These are phyloP conservation scores for Suillus hirtellus DNA, from an alignment of 768 basidiomycete species.

Conservation along the genomic window DNA sequence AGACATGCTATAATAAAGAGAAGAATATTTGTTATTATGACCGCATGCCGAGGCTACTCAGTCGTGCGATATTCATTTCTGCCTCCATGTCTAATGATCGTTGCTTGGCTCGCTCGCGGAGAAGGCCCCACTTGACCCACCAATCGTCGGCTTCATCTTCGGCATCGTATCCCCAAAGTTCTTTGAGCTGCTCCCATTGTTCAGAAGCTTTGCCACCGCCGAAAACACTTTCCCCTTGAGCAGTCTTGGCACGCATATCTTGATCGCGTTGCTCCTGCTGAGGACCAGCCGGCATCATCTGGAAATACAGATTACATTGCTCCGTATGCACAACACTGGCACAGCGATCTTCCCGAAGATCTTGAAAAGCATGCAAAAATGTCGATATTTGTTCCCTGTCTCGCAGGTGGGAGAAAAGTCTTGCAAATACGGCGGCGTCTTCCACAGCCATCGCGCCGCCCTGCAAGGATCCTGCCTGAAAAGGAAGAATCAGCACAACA, in stretches of 20 bases:
- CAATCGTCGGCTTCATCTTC: conserved; percentile 61
- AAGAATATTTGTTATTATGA: background rate
- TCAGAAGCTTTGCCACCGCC: conserved; percentile 21
- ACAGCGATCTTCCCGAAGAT: conserved; percentile 55
- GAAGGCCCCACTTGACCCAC: conserved; percentile 60
- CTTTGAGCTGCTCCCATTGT: conserved; percentile 55
- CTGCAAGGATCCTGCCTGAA: conserved; percentile 56
- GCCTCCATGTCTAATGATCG: conserved; percentile 22
- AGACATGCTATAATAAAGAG: background rate
- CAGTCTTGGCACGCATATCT: conserved; percentile 38
- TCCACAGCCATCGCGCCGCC: conserved; percentile 55
- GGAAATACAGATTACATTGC: conserved; percentile 43
- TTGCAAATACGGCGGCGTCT: conserved; percentile 61
- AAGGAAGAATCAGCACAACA: background rate
- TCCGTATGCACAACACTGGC: conserved; percentile 47
- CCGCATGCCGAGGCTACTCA: background rate
- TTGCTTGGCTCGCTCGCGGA: conserved; percentile 39
- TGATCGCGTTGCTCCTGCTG: conserved; percentile 47
- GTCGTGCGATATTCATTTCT: conserved; percentile 14
- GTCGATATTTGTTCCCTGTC: conserved; percentile 47
- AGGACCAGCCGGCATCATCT: conserved; percentile 45
- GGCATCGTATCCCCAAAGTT: conserved; percentile 51
- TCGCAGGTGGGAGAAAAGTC: conserved; percentile 56
- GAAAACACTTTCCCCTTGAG: conserved; percentile 48
- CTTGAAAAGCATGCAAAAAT: conserved; percentile 56